Base-by-base conservation (phyloP, 257 asterid species). In the Nicotiana obtusifolia region DNA sequence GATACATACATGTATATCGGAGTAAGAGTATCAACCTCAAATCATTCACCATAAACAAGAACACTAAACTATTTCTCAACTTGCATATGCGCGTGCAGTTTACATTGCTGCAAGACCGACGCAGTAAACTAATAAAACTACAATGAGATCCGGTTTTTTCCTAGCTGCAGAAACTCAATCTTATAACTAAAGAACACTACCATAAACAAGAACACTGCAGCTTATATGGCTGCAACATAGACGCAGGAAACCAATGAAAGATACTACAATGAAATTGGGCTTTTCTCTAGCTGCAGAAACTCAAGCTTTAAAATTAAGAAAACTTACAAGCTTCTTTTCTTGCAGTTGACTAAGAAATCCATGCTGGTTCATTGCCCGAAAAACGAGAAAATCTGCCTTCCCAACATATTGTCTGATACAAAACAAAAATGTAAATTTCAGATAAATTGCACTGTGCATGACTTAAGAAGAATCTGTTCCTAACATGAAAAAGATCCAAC, bases 271-370 rank as follows among this genome's bases (percentile, higher is more conserved):
- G 77, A 35, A 69, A 71, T 6, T 52, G 78, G 20, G 78, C 4
- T 22, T 44, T 47, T 44, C 8, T 71, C 60, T 71, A 71, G 78
- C 60, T 22, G 60, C 37, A 22, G 60, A 44, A 41, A 71, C 78
- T 71, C 78, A 2, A 44, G 47, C 35, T 44, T 47, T 71, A 44
- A 24, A 73, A 24, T 57, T 73, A 73, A 49, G 41, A 79, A 82
- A 81, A 89, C 99, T 93, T 88, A 96, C 99, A 69, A 94, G 99
- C 90, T 96, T 96, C 91, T 94, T 96, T 86, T 96, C 99, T 88
- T 96, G 99, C 76, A 96, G 94, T 87, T 94, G 98, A 76, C 97
- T 97, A n/a, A 96, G 97, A 89, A 96, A 96, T 52, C 99, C 99
- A 84, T 96, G 99, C 85, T 96, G 98, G 88, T 94, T 93, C 97